Evolutionary conservation across 495 filamentous ascomycete species (phyloP), one percentile per base, ranked within the genome.

Genomic region (Penicillium subrubescens): DNA sequence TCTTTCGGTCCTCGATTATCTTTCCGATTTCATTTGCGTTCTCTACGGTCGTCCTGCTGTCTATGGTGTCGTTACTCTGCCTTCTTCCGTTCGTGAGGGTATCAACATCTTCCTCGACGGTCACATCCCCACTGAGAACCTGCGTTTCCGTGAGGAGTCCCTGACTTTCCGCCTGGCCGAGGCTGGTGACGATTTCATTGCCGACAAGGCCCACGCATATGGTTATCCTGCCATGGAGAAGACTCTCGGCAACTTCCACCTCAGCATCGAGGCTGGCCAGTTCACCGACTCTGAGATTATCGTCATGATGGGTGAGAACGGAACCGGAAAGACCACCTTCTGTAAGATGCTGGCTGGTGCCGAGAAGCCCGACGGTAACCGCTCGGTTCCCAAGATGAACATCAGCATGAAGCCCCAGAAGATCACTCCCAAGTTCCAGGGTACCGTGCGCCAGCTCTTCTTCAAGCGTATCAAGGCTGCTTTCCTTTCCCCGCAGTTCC

Each of bases 21-120:
- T 99, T 52, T 98, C 96, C 46, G 95, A 99, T 80, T 98, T 94
- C 77, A 92, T 99, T 73, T 98, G 96, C 74, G 92, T 97, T 59
- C 88, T 99, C 23, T 99, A 99, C 73, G 96, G 95, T 61, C 88
- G 89, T 74, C 96, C 95, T 31, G 95, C 94, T 37, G 90, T 95
- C 55, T 99, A 98, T 66, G 95, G 95, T 88, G 95, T 99, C 12
- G 96, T 99, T n/a, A 97, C 95, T 27, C 84, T 98, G 48, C 95
- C 95, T 51, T 84, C 94, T 62, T 98, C 95, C 2, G 96, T 98
- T 53, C 92, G 95, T 67, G 96, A 99, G 87, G 95, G 95, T 71
- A 99, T 99, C 87, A 99, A 99, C 80, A 97, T 98, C 77, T 99
- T 99, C 88, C 83, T 99, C 33, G 95, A 99, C 72, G 95, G 95